A percentile compares a stretch with the other conserved stretches of the same genome.
Evolutionary conservation across 768 basidiomycete species (phyloP).

Genomic region (Leucocoprinus sp.): DNA sequence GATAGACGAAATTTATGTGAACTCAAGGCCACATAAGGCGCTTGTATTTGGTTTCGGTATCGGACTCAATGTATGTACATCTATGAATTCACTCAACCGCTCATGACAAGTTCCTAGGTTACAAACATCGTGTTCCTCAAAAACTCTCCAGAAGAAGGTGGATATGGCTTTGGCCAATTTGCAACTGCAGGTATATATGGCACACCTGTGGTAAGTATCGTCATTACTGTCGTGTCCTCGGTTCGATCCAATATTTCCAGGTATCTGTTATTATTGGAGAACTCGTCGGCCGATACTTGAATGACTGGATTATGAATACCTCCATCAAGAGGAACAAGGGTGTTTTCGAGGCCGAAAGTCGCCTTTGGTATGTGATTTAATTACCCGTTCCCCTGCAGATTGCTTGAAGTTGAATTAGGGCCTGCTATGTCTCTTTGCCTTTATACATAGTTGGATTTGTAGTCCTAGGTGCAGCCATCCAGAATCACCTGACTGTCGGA

Average conservation of each 20-base stretch:
- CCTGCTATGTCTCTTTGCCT: slow-evolving; percentile 43
- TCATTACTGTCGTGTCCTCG: slow-evolving; percentile 13
- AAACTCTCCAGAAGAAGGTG: slow-evolving; percentile 1
- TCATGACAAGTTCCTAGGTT: too few species aligned
- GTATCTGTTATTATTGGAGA: slow-evolving; percentile 30
- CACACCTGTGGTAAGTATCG: slow-evolving; percentile 3
- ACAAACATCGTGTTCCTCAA: slow-evolving; percentile 20
- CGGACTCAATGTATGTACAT: slow-evolving; percentile 26
- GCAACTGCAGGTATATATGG: slow-evolving; percentile 9
- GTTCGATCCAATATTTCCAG: slow-evolving; percentile 23
- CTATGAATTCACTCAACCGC: too few species aligned
- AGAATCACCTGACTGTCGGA: slow-evolving; percentile 37
- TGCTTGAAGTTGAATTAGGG: slow-evolving; percentile 20
- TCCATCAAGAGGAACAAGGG: slow-evolving; percentile 26
- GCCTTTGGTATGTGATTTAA: slow-evolving; percentile 34
- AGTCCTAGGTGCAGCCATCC: slow-evolving; percentile 39
- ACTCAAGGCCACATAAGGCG: slow-evolving; percentile 33
- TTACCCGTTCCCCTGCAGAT: neutral
- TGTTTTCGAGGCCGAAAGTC: slow-evolving; percentile 35
- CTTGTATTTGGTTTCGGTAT: slow-evolving; percentile 26
- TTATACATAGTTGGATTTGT: slow-evolving; percentile 48
- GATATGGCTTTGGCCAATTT: slow-evolving; percentile 8
- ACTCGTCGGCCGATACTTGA: slow-evolving; percentile 26
- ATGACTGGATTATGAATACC: slow-evolving; percentile 25
- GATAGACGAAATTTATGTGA: slow-evolving; percentile 45